Evolutionary conservation across 2,329 filamentous ascomycete species (phyloP), one percentile per base, ranked within the genome.

Genomic region (Lachnellula hyalina): DNA sequence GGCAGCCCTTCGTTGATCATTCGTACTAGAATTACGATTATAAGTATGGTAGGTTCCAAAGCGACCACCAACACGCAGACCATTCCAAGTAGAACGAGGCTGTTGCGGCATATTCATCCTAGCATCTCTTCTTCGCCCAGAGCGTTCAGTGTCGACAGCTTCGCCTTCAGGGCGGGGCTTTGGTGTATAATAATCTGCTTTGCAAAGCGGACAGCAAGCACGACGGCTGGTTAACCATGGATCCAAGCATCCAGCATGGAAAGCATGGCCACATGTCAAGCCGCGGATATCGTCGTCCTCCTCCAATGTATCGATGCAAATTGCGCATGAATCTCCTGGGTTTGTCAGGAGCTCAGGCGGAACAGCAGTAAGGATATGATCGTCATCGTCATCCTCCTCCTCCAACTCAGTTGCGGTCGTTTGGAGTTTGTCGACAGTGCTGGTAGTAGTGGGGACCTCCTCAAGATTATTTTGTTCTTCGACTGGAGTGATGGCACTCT

Each of bases 171-270:
- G 78, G 15, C 90, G 87, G 49, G 91, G 90, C 73, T 97, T 97
- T 0, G 94, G 93, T 2, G 90, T 86, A 71, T 96, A 97, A 72
- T 97, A 99, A 69, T 99, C 94, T 41, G 93, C 90, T 75, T 99
- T 99, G 78, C 94, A 99, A 6, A 99, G 84, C 5, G 94, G 94
- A 70, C 94, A 99, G 76, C 93, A 97, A 25, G 94, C 94, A 62
- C 93, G 86, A 60, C 94, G 84, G 68, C 89, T 92, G 9, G 94
- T 99, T 60, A 99, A 76, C 94, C 94, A 99, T 11, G 94, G 94
- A 65, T 99, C 94, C 48, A 99, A 83, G 69, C 94, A 99, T 40
- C 87, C 89, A 49, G 91, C 92, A 70, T 99, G 94, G 81, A 97
- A 99, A 52, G 93, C 92, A 72, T 99, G 94, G n/a, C 94, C 94